Percentiles rank a stretch among this genome's conserved stretches.
Conservation (phyloP, 116 monocot genomes). For the Trichopus zeylanicus region DNA sequence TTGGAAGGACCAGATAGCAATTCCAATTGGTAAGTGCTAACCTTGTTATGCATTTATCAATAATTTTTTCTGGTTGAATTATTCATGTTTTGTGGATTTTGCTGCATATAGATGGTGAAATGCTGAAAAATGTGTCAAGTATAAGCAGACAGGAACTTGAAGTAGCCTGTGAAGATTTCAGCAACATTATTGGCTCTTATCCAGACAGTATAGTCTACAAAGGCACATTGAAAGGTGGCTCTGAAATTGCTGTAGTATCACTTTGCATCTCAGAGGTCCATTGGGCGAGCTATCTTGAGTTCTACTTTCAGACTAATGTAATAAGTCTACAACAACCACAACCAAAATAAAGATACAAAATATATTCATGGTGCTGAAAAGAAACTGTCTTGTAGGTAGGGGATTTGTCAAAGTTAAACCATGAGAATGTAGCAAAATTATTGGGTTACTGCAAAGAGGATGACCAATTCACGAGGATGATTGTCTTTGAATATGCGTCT, state of each 20-base stretch:
- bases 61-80: background rate
- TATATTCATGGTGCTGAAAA: too few relatives aligned
- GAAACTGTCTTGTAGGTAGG: conserved; percentile 42
- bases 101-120: conserved; percentile 38
- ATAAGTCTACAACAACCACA: background rate
- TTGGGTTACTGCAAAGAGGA: conserved; percentile 82
- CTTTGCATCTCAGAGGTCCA: conserved; percentile 53
- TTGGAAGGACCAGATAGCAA: conserved; percentile 29
- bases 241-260: conserved; percentile 89
- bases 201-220: conserved; percentile 77
- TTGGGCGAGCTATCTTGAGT: conserved; percentile 73
- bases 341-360: too few relatives aligned
- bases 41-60: background rate
- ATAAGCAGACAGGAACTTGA: conserved; percentile 85
- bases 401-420: conserved; percentile 74
- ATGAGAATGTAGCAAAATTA: conserved; percentile 70
- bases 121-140: conserved; percentile 59
- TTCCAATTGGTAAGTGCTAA: conserved; percentile 41
- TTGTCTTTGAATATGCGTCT: conserved; percentile 92
- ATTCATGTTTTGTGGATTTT: background rate
- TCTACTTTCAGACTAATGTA: conserved; percentile 76
- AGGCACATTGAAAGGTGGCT: conserved; percentile 73
- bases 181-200: conserved; percentile 93
- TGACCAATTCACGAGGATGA: conserved; percentile 83
- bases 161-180: conserved; percentile 97